Conservation (phyloP, 179 eudicot genomes). For the Silene noctiflora region DNA sequence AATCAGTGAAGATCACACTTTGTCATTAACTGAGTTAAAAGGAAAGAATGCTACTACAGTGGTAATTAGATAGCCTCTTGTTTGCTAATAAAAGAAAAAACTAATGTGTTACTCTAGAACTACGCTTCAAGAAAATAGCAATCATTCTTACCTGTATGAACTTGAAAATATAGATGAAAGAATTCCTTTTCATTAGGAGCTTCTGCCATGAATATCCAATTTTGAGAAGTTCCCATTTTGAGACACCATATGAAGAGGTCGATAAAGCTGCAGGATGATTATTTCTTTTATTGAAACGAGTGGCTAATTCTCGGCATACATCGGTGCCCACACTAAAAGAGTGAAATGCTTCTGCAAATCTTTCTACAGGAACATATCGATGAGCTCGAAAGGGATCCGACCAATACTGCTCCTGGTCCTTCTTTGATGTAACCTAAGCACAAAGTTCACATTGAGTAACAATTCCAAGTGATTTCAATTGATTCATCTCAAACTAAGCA, state of each 20-base stretch:
- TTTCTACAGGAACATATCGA: slow-evolving; percentile 57
- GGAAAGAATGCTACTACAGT: background rate
- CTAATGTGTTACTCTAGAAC: no score
- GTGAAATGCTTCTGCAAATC: slow-evolving; percentile 81
- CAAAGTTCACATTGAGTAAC: slow-evolving; percentile 20
- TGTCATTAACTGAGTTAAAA: background rate
- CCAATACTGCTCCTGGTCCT: slow-evolving; percentile 96
- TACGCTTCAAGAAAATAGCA: background rate
- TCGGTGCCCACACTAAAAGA: slow-evolving; percentile 54
- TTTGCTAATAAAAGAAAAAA: no score
- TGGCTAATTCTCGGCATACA: slow-evolving; percentile 50
- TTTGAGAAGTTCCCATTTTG: slow-evolving; percentile 70
- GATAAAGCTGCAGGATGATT: slow-evolving; percentile 92
- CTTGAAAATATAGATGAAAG: slow-evolving; percentile 86
- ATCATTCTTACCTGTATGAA: slow-evolving; percentile 68
- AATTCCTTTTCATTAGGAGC: slow-evolving; percentile 81
- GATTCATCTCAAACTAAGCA: slow-evolving; percentile 12
- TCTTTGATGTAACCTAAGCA: slow-evolving; percentile 71
- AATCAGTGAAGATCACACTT: slow-evolving; percentile 1
- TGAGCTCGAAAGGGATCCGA: slow-evolving; percentile 54
- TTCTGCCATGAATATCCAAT: slow-evolving; percentile 80
- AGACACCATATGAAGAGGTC: slow-evolving; percentile 66
- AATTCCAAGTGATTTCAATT: slow-evolving; percentile 16
- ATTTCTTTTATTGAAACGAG: slow-evolving; percentile 63
- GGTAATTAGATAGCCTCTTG: no score